A percentile compares a stretch with the other conserved stretches of the same genome.
Evolutionary conservation across 352 stramenopile genomes (phyloP).

Genomic region (Albugo laibachii): DNA sequence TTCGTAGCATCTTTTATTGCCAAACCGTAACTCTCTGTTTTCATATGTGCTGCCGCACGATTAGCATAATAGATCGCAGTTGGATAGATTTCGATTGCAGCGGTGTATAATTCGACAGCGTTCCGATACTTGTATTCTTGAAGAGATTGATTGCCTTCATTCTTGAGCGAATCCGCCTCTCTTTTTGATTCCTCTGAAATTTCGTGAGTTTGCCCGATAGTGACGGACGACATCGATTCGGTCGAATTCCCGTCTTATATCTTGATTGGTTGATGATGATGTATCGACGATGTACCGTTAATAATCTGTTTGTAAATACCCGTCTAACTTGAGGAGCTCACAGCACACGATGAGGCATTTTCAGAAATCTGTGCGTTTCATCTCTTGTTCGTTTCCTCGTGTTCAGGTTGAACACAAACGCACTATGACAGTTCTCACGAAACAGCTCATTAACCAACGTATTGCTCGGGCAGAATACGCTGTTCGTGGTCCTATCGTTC

Average conservation of each 20-base stretch:
- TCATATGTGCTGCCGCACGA: constrained; percentile 91
- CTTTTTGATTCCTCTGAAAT: constrained; percentile 33
- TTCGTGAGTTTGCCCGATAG: constrained; percentile 24
- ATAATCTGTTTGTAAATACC: too few species aligned
- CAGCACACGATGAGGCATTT: too few species aligned
- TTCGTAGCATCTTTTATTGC: constrained; percentile 92
- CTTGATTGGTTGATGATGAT: too few species aligned
- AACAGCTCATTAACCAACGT: constrained; percentile 55
- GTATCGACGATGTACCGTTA: too few species aligned
- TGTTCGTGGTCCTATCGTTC: constrained; percentile 71
- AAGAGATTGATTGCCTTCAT: constrained; percentile 68
- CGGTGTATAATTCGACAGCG: constrained; percentile 77
- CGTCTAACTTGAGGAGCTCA: too few species aligned
- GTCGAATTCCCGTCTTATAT: too few species aligned
- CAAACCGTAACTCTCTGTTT: constrained; percentile 96
- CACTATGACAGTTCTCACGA: constrained; percentile 48
- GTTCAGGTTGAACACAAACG: constrained; percentile 6
- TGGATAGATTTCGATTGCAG: constrained; percentile 71
- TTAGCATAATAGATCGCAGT: constrained; percentile 90
- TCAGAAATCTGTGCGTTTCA: too few species aligned
- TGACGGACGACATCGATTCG: constrained; percentile 9
- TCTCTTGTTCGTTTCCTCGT: too few species aligned
- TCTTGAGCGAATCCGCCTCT: constrained; percentile 54
- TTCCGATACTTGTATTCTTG: constrained; percentile 56
- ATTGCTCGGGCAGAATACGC: constrained; percentile 75